A percentile compares a stretch with the other conserved stretches of the same genome.
phyloP scores from a whole-genome alignment of 2,329 filamentous ascomycete genomes.

The Sclerotinia glacialis region DNA sequence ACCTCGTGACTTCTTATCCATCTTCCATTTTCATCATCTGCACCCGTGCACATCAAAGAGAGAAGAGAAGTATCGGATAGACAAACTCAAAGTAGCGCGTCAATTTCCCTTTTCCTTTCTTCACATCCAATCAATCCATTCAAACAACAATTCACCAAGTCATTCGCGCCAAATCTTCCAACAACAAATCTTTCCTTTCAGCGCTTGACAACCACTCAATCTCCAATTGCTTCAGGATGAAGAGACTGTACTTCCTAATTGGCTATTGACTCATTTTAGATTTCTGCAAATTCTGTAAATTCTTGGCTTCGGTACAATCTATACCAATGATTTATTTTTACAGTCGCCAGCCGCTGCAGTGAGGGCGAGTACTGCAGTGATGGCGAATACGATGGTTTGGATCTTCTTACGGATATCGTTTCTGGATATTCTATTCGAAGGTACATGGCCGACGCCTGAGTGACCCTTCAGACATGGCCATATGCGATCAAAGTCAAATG shows the following conservation, averaged over 20 bases:
- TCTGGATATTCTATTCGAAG: slow-evolving; percentile 35
- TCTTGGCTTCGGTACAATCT: not conserved
- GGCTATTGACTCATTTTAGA: not conserved
- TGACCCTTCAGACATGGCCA: slow-evolving; percentile 7
- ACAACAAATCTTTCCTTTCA: slow-evolving; percentile 18
- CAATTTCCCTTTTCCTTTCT: slow-evolving; percentile 8
- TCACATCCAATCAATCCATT: slow-evolving; percentile 18
- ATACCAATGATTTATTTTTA: slow-evolving; percentile 13
- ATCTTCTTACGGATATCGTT: slow-evolving; percentile 26
- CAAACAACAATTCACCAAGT: slow-evolving; percentile 8
- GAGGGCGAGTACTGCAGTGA: slow-evolving; percentile 27
- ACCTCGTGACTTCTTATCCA: slow-evolving; percentile 5
- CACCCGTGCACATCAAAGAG: not conserved
- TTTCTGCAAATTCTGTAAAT: not conserved
- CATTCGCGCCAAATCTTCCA: slow-evolving; percentile 11
- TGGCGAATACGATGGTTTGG: slow-evolving; percentile 27
- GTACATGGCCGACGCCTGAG: slow-evolving; percentile 33
- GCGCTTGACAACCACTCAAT: slow-evolving; percentile 35
- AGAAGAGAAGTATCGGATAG: not conserved
- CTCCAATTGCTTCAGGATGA: slow-evolving; percentile 20
- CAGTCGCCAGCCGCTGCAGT: slow-evolving; percentile 24
- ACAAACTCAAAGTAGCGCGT: slow-evolving; percentile 13
- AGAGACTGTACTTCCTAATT: slow-evolving; percentile 31
- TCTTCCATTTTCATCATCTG: not conserved
- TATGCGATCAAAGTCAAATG: slow-evolving; percentile 2